These are phyloP conservation scores for Alnus rubra DNA, from an alignment of 306 rosid genomes.

Conservation along the genomic window DNA sequence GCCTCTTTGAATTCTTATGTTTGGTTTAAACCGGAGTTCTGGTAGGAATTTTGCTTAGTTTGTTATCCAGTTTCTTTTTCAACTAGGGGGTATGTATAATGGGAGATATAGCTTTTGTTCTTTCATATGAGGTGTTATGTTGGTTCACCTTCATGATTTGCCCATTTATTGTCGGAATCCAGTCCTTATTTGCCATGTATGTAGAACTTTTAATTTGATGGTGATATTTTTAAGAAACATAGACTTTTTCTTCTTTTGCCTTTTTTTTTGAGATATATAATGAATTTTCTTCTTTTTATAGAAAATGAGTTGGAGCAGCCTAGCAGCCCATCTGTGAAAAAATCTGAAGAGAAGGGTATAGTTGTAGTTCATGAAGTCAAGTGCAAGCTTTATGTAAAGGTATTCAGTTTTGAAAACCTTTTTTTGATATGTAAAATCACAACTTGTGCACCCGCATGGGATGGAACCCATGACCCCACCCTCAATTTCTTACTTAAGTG, in stretches of 20 bases:
- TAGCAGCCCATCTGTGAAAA: conserved; percentile 92
- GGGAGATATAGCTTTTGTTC: not conserved
- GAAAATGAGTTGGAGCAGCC: conserved; percentile 83
- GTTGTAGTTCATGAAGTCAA: conserved; percentile 88
- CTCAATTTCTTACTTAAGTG: not conserved
- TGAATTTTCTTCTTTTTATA: conserved; percentile 38
- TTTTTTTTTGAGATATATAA: not conserved
- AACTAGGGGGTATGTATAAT: not conserved
- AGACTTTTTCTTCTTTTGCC: not conserved
- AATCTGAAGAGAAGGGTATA: conserved; percentile 86
- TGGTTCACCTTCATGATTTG: not conserved
- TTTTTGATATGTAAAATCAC: not conserved
- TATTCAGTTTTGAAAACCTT: conserved; percentile 24
- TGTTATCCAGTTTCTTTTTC: not conserved
- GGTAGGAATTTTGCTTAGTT: not conserved
- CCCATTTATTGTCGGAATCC: not conserved
- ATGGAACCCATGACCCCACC: not conserved
- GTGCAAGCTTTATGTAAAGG: conserved; percentile 97
- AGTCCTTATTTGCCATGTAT: not conserved
- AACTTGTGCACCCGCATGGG: not conserved
- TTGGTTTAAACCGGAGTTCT: not conserved
- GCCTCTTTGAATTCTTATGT: not conserved
- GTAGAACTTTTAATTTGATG: not conserved
- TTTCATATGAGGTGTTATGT: not conserved
- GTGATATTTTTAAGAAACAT: not conserved